These are phyloP conservation scores for Drosera spatulata DNA, from an alignment of 179 eudicot genomes.

Conservation along the genomic window DNA sequence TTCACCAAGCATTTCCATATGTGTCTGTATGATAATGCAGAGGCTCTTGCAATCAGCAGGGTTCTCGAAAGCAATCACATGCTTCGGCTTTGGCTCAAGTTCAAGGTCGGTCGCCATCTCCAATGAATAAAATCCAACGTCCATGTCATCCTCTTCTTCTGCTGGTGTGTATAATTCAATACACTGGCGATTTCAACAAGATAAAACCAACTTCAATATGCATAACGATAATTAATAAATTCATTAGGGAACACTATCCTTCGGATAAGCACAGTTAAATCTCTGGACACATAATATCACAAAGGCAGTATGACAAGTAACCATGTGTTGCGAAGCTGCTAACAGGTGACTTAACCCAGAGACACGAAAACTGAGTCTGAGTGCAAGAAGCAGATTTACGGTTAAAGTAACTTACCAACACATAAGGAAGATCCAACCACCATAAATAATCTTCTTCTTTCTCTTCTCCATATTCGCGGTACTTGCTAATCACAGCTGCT, in stretches of 20 bases:
- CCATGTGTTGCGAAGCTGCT: background rate
- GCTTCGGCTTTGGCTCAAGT: constrained; percentile 72
- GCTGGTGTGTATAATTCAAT: constrained; percentile 51
- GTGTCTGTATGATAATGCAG: constrained; percentile 69
- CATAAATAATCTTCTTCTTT: constrained; percentile 77
- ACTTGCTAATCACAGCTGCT: constrained; percentile 80
- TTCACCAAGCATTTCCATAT: constrained; percentile 75
- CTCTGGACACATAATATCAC: too few relatives aligned
- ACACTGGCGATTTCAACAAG: constrained; percentile 37
- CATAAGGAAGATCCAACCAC: constrained; percentile 90
- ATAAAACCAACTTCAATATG: too few relatives aligned
- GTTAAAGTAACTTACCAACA: constrained; percentile 37
- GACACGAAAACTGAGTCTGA: background rate
- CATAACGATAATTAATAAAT: too few relatives aligned
- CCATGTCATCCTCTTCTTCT: constrained; percentile 43
- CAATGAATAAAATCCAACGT: constrained; percentile 66
- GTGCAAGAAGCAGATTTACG: background rate
- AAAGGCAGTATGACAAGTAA: too few relatives aligned
- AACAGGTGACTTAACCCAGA: background rate
- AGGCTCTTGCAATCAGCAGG: constrained; percentile 71
- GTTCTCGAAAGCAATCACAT: constrained; percentile 84
- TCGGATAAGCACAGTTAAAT: too few relatives aligned
- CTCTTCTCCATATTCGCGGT: constrained; percentile 64
- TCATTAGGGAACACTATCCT: too few relatives aligned
- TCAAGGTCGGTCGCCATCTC: constrained; percentile 91